These are phyloP conservation scores for Bretschneidera sinensis DNA, from an alignment of 345 rosid genomes.

Conservation along the genomic window DNA sequence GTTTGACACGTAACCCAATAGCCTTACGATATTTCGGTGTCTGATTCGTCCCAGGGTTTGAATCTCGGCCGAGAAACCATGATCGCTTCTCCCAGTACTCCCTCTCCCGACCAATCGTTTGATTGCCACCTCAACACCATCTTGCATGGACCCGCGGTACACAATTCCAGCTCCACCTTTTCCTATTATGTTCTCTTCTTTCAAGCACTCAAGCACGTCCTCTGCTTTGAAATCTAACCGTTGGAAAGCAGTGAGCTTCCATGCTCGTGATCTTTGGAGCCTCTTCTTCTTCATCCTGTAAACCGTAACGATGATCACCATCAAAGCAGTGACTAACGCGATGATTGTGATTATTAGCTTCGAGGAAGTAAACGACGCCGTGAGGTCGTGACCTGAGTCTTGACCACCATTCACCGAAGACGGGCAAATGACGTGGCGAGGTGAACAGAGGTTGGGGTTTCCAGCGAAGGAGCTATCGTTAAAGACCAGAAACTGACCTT, in stretches of 20 bases:
- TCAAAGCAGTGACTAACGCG: slow-evolving; percentile 31
- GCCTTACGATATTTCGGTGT: slow-evolving; percentile 80
- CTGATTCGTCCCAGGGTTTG: slow-evolving; percentile 77
- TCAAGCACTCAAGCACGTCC: slow-evolving; percentile 72
- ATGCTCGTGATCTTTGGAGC: slow-evolving; percentile 41
- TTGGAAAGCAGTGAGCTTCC: slow-evolving; percentile 88
- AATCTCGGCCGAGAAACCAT: slow-evolving; percentile 91
- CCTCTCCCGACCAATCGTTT: slow-evolving; percentile 68
- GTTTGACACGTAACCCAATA: slow-evolving; percentile 75
- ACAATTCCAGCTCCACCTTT: slow-evolving; percentile 94
- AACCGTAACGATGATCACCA: slow-evolving; percentile 40
- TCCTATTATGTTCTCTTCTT: slow-evolving; percentile 87
- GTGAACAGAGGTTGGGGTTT: slow-evolving; percentile 59
- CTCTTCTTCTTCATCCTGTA: slow-evolving; percentile 44
- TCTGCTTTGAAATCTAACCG: slow-evolving; percentile 69
- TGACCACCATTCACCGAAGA: slow-evolving; percentile 12
- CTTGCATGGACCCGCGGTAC: slow-evolving; percentile 77
- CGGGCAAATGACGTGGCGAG: slow-evolving; percentile 41
- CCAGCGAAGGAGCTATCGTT: slow-evolving; percentile 63
- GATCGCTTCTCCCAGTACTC: slow-evolving; percentile 58
- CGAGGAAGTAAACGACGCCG: slow-evolving; percentile 32
- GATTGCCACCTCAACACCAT: slow-evolving; percentile 68
- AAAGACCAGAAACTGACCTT: slow-evolving; percentile 75
- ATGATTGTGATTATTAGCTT: slow-evolving; percentile 42
- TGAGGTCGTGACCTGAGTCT: slow-evolving; percentile 23